These are phyloP conservation scores for Pyrenophora graminea DNA, from an alignment of 2,329 filamentous ascomycete species.

Conservation along the genomic window DNA sequence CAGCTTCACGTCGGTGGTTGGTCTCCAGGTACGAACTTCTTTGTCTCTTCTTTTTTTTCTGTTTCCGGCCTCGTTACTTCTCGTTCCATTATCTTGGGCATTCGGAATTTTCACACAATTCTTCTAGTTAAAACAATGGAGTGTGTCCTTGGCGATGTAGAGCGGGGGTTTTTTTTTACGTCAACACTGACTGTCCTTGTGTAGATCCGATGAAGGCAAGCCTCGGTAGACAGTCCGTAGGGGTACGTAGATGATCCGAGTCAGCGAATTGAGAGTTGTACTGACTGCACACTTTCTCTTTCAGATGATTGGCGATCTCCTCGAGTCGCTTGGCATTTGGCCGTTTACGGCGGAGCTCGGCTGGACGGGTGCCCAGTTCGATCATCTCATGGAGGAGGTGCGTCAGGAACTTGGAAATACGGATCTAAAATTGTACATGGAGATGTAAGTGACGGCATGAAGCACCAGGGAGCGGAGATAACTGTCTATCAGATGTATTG, in stretches of 20 bases:
- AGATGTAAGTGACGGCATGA: constrained; percentile 34
- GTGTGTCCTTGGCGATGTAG: no score
- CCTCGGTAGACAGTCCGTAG: constrained; percentile 35
- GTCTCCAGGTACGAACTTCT: constrained; percentile 36
- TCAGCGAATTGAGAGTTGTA: background rate
- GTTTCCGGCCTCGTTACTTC: background rate
- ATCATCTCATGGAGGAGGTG: constrained; percentile 34
- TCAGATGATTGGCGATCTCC: constrained; percentile 39
- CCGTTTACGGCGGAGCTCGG: constrained; percentile 41
- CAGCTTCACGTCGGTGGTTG: constrained; percentile 46
- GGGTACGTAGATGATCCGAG: constrained; percentile 4
- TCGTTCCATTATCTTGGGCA: no score
- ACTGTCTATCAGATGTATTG: constrained; percentile 33
- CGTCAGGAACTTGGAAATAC: constrained; percentile 35
- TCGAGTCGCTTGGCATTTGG: constrained; percentile 46
- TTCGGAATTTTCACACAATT: no score
- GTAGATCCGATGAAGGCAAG: constrained; percentile 37
- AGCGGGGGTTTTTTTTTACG: background rate
- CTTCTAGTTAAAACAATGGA: no score
- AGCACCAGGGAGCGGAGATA: constrained; percentile 5
- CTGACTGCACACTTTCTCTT: background rate
- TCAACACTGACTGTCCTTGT: constrained; percentile 3
- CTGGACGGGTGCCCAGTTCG: constrained; percentile 38
- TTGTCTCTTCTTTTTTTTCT: background rate
- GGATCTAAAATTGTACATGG: constrained; percentile 43